Percentiles rank a stretch among this genome's conserved stretches.
Conservation (phyloP, 345 rosid genomes). For the Eucalyptus virginea region DNA sequence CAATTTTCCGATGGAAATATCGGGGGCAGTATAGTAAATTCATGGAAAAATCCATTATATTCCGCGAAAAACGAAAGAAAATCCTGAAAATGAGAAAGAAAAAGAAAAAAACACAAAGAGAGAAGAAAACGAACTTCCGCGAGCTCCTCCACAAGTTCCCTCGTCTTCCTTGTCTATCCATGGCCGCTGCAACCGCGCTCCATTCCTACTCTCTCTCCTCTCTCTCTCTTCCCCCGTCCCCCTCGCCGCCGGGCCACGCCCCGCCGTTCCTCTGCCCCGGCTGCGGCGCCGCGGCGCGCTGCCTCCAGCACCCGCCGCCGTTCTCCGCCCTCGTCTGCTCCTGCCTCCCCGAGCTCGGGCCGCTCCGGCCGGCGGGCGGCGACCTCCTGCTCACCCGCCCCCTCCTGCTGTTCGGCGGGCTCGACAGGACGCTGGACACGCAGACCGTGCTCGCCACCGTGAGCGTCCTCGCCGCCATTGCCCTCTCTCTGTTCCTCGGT, state of each 20-base stretch:
- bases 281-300: not conserved
- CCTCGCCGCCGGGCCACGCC: constrained; percentile 5
- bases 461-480: constrained; percentile 80
- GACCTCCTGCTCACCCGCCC: constrained; percentile 39
- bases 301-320: not conserved
- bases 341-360: constrained; percentile 1
- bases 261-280: not conserved
- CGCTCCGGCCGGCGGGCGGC: constrained; percentile 1
- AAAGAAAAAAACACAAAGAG: not conserved
- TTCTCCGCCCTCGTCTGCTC: not conserved
- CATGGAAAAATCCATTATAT: not conserved
- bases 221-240: constrained; percentile 1
- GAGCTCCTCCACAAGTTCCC: constrained; percentile 22
- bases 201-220: not conserved
- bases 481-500: constrained; percentile 71
- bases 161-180: constrained; percentile 9
- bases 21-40: not conserved
- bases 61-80: not conserved
- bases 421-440: constrained; percentile 58
- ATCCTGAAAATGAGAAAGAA: not conserved
- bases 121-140: not conserved
- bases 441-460: constrained; percentile 59
- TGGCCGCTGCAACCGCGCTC: constrained; percentile 26
- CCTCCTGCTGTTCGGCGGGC: constrained; percentile 30
- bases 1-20: not conserved